Conservation (phyloP, 352 stramenopile genomes). For the Blastocystis sp. region DNA sequence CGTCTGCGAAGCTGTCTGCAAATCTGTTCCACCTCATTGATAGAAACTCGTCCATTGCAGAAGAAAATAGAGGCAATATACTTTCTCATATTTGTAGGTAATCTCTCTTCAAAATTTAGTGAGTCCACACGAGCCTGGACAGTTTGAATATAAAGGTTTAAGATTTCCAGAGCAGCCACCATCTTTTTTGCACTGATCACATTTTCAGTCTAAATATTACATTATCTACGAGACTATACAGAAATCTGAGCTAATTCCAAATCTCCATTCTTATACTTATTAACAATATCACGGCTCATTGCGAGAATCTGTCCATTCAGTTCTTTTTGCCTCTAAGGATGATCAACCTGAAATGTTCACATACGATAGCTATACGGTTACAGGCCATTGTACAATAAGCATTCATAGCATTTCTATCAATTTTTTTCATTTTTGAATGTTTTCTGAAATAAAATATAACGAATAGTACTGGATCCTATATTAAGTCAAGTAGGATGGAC, state of each 20-base stretch:
- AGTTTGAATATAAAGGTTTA: slow-evolving; percentile 51
- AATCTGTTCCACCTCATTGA: neutral
- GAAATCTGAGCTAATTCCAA: slow-evolving; percentile 32
- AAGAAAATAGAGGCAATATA: slow-evolving; percentile 32
- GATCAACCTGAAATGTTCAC: neutral
- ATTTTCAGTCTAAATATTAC: neutral
- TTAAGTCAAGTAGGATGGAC: too few species aligned
- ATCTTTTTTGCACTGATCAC: slow-evolving; percentile 42
- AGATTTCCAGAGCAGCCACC: slow-evolving; percentile 40
- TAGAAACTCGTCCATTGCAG: slow-evolving; percentile 14
- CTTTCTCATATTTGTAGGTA: slow-evolving; percentile 24
- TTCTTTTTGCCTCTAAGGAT: neutral
- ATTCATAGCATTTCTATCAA: slow-evolving; percentile 5
- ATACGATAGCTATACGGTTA: neutral
- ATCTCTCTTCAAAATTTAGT: slow-evolving; percentile 25
- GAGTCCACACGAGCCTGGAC: slow-evolving; percentile 32
- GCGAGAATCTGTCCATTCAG: neutral
- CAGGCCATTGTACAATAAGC: neutral
- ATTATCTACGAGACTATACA: neutral
- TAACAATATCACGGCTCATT: slow-evolving; percentile 16
- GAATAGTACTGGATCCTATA: too few species aligned
- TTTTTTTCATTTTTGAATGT: too few species aligned
- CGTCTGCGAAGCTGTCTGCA: neutral
- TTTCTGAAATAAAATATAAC: too few species aligned
- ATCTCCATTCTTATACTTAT: slow-evolving; percentile 42